Evolutionary conservation across 2,329 filamentous ascomycete genomes (phyloP), one percentile per base, ranked within the genome.

Genomic region (Rugonectria rugulosa): DNA sequence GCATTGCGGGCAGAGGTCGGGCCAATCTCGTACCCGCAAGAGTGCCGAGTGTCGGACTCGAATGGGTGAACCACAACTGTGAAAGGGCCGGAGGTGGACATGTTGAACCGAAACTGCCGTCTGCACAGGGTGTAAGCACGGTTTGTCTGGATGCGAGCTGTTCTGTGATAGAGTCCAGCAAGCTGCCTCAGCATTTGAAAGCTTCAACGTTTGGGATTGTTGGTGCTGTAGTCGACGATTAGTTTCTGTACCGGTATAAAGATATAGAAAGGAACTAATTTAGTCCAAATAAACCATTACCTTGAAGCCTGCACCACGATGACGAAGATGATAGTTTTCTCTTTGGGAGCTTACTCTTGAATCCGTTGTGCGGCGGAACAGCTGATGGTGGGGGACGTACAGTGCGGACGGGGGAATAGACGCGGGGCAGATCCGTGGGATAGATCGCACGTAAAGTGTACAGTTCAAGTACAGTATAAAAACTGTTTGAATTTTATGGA

Each of bases 21-120:
- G 20, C 80, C 79, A 15, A 74, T 65, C 63, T 83, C 81, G 60
- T 83, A 83, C 26, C 80, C 80, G 53, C 73, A 76, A 6, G 76
- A 73, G 43, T 73, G 66, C 7, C 71, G 61, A 12, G 71, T 75
- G 5, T 74, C 70, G 5, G 78, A 79, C 19, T 71, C 65, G 59
- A 78, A 81, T 0, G 75, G 77, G 57, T 83, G 81, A 12, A 78
- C 79, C 6, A 70, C 73, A n/a, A 78, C 75, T 12, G 74, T 59
- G 51, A 79, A 82, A 4, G 77, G 70, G 14, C 61, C 63, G 14
- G 64, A 53, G 21, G 62, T 52, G 41, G 61, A 42, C 72, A 74
- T 75, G 15, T 29, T 50, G 38, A 34, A 6, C 36, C 44, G 19
- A 2, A 34, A 29, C 15, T 23, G 24, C 27, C n/a, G 9, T n/a